These are phyloP conservation scores for Pichia sp. DNA, from an alignment of 1,139 yeast species.

Conservation along the genomic window DNA sequence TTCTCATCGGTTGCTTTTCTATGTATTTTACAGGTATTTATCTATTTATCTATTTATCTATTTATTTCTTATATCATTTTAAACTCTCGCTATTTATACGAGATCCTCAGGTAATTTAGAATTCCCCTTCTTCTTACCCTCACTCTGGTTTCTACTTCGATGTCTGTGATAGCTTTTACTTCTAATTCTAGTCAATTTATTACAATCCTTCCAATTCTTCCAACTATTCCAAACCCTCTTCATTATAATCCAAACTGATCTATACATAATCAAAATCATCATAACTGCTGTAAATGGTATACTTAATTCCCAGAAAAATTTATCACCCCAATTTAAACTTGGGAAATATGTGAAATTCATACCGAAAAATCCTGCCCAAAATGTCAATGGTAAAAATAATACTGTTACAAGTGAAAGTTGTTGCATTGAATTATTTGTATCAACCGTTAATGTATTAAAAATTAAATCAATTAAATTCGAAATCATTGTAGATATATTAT, in stretches of 20 bases:
- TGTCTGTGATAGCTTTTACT: too few species aligned
- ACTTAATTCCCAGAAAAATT: conserved; percentile 45
- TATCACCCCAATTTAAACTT: conserved; percentile 35
- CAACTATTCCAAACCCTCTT: not conserved
- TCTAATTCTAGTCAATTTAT: too few species aligned
- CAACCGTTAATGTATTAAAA: conserved; percentile 46
- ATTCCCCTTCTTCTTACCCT: too few species aligned
- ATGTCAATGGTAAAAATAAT: conserved; percentile 45
- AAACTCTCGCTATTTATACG: too few species aligned
- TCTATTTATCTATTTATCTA: not conserved
- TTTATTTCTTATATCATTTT: too few species aligned
- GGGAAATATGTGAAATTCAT: conserved; percentile 49
- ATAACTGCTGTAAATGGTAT: conserved; percentile 41
- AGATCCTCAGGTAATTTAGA: too few species aligned
- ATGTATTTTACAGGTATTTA: not conserved
- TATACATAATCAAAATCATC: conserved; percentile 30
- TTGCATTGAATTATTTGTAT: conserved; percentile 44
- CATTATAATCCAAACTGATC: conserved; percentile 14
- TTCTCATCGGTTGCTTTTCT: conserved; percentile 1
- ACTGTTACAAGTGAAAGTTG: conserved; percentile 46
- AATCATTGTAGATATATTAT: conserved; percentile 42
- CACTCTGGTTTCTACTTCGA: too few species aligned
- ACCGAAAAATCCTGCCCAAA: conserved; percentile 52
- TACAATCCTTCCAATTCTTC: too few species aligned
- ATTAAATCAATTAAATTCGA: conserved; percentile 42